Base-by-base conservation (phyloP, 305 asterid genomes). In the Galium porrigens region DNA sequence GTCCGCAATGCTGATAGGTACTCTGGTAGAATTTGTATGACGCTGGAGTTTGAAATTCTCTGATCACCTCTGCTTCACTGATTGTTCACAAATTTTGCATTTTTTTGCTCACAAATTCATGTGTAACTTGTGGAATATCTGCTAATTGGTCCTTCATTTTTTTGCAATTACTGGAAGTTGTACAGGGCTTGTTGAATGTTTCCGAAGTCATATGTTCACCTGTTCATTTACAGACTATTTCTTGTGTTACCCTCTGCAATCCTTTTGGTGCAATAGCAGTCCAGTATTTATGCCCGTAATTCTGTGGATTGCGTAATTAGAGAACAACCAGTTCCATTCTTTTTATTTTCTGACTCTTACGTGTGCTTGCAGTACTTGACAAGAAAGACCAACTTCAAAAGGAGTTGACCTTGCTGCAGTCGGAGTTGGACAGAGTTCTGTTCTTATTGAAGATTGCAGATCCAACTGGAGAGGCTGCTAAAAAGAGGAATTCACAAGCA, bases 401-500 rank as follows among this genome's bases (percentile, higher is more conserved):
- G 71, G 94, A 84, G 70, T 61, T 87, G 70, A 77, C 84, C 49
- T 59, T 74, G 65, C 94, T 92, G 61, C 85, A 87, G 70, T 82
- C 88, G 11, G 94, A 92, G 83, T 70, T 89, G 81, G 94, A 89
- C 68, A 84, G 90, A 79, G 82, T 89, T 65, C 79, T 83, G 5
- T 89, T 84, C 85, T 84, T 92, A 86, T 82, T 92, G 76, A 87
- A 70, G 79, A 81, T 92, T 67, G 99, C 99, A 27, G 99, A 92
- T 79, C 99, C 99, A 22, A 63, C 83, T 0, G 99, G 95, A 73
- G 99, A 84, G 79, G 97, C 95, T 63, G 84, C 86, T 46, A 80
- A 68, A 75, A 84, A 76, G 75, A 84, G 88, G 80, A 88, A 82
- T 73, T 52, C 80, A 15, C 69, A 72, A 68, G 83, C 68, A 63